These are phyloP conservation scores for Xylariaceae sp. DNA, from an alignment of 2,329 filamentous ascomycete species.

Conservation along the genomic window DNA sequence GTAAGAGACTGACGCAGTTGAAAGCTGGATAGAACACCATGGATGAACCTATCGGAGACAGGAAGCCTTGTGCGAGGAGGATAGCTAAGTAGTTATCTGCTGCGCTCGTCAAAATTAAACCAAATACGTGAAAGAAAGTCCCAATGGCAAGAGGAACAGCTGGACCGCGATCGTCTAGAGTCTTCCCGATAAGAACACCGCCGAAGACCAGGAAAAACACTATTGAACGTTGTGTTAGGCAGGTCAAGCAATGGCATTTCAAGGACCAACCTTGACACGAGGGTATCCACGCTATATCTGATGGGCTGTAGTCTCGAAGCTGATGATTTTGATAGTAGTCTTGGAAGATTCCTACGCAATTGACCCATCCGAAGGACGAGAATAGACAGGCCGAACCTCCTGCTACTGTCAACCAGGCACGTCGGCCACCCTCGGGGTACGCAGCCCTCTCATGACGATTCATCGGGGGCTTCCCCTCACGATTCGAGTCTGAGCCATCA, in stretches of 20 bases:
- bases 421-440: conserved; percentile 55
- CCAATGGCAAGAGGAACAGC: conserved; percentile 47
- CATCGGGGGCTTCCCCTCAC: too few species aligned
- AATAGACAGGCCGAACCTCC: conserved; percentile 6
- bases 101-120: conserved; percentile 58
- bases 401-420: conserved; percentile 34
- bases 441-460: too few species aligned
- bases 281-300: conserved; percentile 53
- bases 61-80: conserved; percentile 35
- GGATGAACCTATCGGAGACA: too few species aligned
- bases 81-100: conserved; percentile 37
- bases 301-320: conserved; percentile 44
- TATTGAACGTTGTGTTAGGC: neutral
- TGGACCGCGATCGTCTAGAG: too few species aligned
- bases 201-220: too few species aligned
- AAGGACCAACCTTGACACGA: conserved; percentile 45
- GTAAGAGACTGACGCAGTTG: too few species aligned
- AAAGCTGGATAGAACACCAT: conserved; percentile 24
- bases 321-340: conserved; percentile 48
- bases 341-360: conserved; percentile 50
- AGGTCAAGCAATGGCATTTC: conserved; percentile 24
- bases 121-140: conserved; percentile 51
- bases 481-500: too few species aligned
- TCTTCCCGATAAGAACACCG: too few species aligned
- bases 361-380: conserved; percentile 34